phyloP scores from a whole-genome alignment of 345 rosid genomes.

The Populus pruinosa region DNA sequence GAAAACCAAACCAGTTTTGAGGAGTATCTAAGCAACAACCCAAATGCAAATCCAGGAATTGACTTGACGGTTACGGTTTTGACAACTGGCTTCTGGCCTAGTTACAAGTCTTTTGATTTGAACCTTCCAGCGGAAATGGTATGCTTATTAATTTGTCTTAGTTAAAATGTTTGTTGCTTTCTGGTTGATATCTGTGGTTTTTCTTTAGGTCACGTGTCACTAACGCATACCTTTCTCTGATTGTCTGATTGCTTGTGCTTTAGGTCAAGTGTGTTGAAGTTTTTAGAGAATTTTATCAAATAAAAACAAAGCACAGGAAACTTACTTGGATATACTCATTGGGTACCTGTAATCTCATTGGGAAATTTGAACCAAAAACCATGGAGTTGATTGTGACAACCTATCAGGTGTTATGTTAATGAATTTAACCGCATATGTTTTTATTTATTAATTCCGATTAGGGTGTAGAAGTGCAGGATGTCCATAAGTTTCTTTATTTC shows the following conservation, averaged over 20 bases:
- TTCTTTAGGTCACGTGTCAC: neutral
- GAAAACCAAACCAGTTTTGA: slow-evolving; percentile 33
- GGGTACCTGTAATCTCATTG: slow-evolving; percentile 59
- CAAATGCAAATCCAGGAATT: slow-evolving; percentile 34
- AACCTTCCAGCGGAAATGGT: slow-evolving; percentile 37
- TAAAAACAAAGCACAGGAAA: slow-evolving; percentile 50
- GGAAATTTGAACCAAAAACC: slow-evolving; percentile 54
- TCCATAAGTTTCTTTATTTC: neutral
- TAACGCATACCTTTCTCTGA: slow-evolving; percentile 2
- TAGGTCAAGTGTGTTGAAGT: slow-evolving; percentile 46
- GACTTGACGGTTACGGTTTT: slow-evolving; percentile 33
- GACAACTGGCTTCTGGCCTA: slow-evolving; percentile 39
- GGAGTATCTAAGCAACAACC: slow-evolving; percentile 23
- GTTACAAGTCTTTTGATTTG: slow-evolving; percentile 37
- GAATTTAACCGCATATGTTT: neutral
- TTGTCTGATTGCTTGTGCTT: neutral
- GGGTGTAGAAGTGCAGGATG: neutral
- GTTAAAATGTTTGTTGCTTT: neutral
- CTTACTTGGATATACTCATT: slow-evolving; percentile 69
- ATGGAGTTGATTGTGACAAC: slow-evolving; percentile 59
- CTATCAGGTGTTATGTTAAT: slow-evolving; percentile 23
- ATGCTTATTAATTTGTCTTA: neutral
- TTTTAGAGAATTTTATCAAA: slow-evolving; percentile 53
- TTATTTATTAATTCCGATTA: neutral
- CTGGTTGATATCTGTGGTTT: neutral